Conservation (phyloP, 129 eudicot genomes). For the Tagetes erecta region DNA sequence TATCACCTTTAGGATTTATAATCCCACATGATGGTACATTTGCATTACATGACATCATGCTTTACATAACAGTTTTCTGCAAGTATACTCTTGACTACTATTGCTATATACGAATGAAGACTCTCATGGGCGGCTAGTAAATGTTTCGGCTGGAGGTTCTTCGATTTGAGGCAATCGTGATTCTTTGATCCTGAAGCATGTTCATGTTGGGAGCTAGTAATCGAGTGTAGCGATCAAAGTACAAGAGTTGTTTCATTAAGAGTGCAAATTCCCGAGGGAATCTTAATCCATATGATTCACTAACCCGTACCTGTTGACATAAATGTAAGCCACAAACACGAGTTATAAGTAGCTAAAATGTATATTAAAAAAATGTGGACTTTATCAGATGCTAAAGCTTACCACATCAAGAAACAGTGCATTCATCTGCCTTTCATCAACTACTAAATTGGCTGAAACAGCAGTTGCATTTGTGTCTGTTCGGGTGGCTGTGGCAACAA, state of each 20-base stretch:
- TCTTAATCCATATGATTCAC: conserved; percentile 94
- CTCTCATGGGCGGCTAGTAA: conserved; percentile 31
- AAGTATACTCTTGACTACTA: conserved; percentile 16
- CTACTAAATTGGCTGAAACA: conserved; percentile 75
- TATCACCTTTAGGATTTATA: conserved; percentile 10
- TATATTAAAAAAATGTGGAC: neutral
- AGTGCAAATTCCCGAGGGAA: conserved; percentile 99
- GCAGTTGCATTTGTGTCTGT: conserved; percentile 77
- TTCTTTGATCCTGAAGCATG: conserved; percentile 93
- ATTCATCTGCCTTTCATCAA: conserved; percentile 98
- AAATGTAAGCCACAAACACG: conserved; percentile 15
- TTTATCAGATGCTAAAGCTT: conserved; percentile 28
- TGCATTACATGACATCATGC: conserved; percentile 24
- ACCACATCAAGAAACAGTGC: conserved; percentile 95
- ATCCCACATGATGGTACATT: conserved; percentile 7
- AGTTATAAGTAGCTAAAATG: neutral
- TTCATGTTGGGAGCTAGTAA: conserved; percentile 92
- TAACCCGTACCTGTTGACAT: conserved; percentile 68
- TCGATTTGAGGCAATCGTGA: conserved; percentile 70
- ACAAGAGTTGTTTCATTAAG: conserved; percentile 90
- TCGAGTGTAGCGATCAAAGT: conserved; percentile 97
- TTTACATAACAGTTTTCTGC: conserved; percentile 21
- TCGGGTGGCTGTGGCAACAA: conserved; percentile 85
- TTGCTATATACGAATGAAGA: conserved; percentile 28
- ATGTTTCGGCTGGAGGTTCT: conserved; percentile 43